Percentiles rank a stretch among this genome's conserved stretches.
Evolutionary conservation across 805 yeast species (phyloP).

Genomic region (Saturnispora gosingensis): DNA sequence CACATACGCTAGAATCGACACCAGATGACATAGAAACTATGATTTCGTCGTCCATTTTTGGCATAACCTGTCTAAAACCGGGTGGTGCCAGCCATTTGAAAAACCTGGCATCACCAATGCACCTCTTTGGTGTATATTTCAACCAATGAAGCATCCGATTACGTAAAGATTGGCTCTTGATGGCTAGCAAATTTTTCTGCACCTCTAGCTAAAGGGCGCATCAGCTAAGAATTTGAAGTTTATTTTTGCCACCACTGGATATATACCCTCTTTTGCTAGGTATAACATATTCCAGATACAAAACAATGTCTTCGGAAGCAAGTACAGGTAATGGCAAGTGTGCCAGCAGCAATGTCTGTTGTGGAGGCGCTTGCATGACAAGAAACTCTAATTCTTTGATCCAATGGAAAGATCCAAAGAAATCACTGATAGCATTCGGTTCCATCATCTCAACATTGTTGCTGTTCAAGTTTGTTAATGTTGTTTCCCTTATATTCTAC

Average conservation of each 20-base stretch:
- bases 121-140: not conserved
- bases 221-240: not conserved
- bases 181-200: not conserved
- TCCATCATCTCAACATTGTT: slow-evolving; percentile 46
- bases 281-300: not conserved
- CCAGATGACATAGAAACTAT: slow-evolving; percentile 94
- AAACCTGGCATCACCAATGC: not conserved
- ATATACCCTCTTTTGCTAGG: not conserved
- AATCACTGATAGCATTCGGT: slow-evolving; percentile 71
- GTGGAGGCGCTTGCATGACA: slow-evolving; percentile 26
- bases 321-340: not conserved
- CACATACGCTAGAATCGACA: slow-evolving; percentile 88
- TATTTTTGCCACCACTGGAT: not conserved
- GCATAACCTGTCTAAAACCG: slow-evolving; percentile 33
- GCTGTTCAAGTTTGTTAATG: slow-evolving; percentile 52
- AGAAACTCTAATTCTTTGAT: slow-evolving; percentile 32
- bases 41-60: slow-evolving; percentile 47
- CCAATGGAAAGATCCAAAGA: slow-evolving; percentile 68
- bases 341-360: slow-evolving; percentile 15
- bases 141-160: not conserved
- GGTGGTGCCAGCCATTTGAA: not conserved
- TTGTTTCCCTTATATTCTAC: slow-evolving; percentile 52
- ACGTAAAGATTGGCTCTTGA: not conserved
- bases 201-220: not conserved
- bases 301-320: slow-evolving; percentile 3